These are phyloP conservation scores for Fusarium coicis DNA, from an alignment of 2,329 filamentous ascomycete species.

Conservation along the genomic window DNA sequence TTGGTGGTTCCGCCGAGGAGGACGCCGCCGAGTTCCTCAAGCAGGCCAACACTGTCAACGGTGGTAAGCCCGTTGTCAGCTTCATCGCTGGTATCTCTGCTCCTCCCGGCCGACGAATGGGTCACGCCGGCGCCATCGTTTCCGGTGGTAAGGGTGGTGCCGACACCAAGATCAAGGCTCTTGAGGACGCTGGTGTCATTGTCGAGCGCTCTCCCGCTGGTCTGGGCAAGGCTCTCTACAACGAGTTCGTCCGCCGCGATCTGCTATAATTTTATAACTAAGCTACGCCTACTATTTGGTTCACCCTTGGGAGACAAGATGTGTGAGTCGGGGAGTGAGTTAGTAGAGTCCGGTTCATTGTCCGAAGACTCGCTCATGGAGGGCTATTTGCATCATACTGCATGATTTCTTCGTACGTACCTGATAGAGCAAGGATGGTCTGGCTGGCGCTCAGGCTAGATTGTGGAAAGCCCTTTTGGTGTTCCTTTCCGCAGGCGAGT, in stretches of 20 bases:
- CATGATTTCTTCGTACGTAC: constrained; percentile 47
- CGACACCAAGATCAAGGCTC: constrained; percentile 96
- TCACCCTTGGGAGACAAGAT: constrained; percentile 10
- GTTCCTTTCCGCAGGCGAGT: constrained; percentile 34
- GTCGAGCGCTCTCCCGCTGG: constrained; percentile 94
- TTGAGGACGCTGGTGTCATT: constrained; percentile 92
- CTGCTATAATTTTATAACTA: constrained; percentile 73
- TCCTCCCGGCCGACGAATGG: constrained; percentile 96
- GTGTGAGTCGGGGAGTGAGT: constrained; percentile 34
- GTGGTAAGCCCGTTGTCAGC: constrained; percentile 91
- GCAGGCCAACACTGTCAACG: constrained; percentile 86
- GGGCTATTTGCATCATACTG: constrained; percentile 46
- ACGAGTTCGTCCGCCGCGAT: constrained; percentile 96
- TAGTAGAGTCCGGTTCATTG: constrained; percentile 34
- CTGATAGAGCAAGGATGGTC: constrained; percentile 50
- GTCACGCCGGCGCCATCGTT: constrained; percentile 98
- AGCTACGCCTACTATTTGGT: constrained; percentile 16
- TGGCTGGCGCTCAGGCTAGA: constrained; percentile 43
- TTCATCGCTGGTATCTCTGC: constrained; percentile 99
- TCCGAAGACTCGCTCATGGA: constrained; percentile 39
- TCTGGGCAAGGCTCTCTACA: constrained; percentile 92
- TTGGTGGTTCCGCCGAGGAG: constrained; percentile 96
- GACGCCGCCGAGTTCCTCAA: constrained; percentile 97
- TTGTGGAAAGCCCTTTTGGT: constrained; percentile 39
- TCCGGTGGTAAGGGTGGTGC: constrained; percentile 97